Evolutionary conservation across 768 basidiomycete species (phyloP), one percentile per base, ranked within the genome.

Genomic region (Lactarius evosmus): DNA sequence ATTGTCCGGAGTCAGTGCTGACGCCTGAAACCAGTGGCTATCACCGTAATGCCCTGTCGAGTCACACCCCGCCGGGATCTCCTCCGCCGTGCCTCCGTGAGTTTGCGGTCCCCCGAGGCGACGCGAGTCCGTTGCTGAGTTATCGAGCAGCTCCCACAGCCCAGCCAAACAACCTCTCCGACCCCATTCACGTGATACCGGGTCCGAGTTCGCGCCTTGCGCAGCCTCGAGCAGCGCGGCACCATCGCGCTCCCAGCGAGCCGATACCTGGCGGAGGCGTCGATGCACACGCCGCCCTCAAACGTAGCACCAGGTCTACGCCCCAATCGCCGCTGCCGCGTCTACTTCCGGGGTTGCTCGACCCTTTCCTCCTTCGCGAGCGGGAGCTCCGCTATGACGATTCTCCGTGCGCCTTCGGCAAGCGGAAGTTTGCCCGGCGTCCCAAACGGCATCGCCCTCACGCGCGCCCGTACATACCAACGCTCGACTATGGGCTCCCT

Each of bases 401-500:
- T 29, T 51, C 58, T 5, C 34, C 34, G 25, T 27, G 16, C 25
- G 8, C 25, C 34, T 25, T 25, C 1, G n/a, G 22, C 19, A 36
- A 32, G 7, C 25, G 0, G 25, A 29, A 17, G 49, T 36, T 9
- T 12, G 9, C 2, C 8, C 33, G 22, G 11, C 32, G 9, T 17
- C 30, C 8, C 58, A 22, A 19, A 16, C 30, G 11, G 32, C 19
- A n/a, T 38, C 32, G n/a, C 11, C 32, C 19, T 19, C 17, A 22
- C 29, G 1, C 22, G 44, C 58, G 58, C 40, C 58, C 41, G 22
- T 22, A 27, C 27, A 59, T 59, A 16, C 58, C 46, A 25, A 50
- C 32, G 46, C 46, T 59, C 22, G 46, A 59, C 46, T 59, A 50
- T 16, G 46, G 46, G 9, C 34, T 55, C 54, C 34, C 54, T 27